Evolutionary conservation across 805 yeast genomes (phyloP).

Genomic region (Saccharomyces cerevisiae): DNA sequence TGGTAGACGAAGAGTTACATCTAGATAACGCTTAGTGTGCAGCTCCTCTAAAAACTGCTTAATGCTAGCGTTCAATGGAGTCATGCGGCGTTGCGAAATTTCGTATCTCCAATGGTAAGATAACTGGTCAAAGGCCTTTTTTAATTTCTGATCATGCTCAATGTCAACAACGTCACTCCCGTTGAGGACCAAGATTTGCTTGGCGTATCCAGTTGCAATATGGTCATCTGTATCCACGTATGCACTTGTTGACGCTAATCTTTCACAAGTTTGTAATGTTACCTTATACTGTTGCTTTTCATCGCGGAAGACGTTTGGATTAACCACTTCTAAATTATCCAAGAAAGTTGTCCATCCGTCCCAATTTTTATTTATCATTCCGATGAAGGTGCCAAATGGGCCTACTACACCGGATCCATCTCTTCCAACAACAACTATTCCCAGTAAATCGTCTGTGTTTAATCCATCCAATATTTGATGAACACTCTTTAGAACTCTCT

Average conservation of each 20-base stretch:
- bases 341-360: slow-evolving; percentile 41
- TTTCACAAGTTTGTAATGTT: slow-evolving; percentile 21
- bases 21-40: background rate
- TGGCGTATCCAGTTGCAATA: background rate
- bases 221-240: background rate
- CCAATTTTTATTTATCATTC: slow-evolving; percentile 40
- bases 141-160: background rate
- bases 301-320: slow-evolving; percentile 11
- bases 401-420: slow-evolving; percentile 33
- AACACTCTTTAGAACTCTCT: slow-evolving; percentile 22
- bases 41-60: background rate
- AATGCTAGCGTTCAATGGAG: background rate
- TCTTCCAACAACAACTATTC: slow-evolving; percentile 41
- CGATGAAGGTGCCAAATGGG: slow-evolving; percentile 38
- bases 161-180: background rate
- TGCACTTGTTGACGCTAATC: slow-evolving; percentile 8
- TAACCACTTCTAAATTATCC: slow-evolving; percentile 29
- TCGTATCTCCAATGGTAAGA: background rate
- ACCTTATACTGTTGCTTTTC: slow-evolving; percentile 10
- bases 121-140: background rate
- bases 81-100: background rate
- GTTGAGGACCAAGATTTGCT: background rate
- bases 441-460: slow-evolving; percentile 36
- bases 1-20: background rate
- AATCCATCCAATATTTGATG: slow-evolving; percentile 25